Conservation (phyloP, 2,329 filamentous ascomycete species). For the Anisogramma anomala region DNA sequence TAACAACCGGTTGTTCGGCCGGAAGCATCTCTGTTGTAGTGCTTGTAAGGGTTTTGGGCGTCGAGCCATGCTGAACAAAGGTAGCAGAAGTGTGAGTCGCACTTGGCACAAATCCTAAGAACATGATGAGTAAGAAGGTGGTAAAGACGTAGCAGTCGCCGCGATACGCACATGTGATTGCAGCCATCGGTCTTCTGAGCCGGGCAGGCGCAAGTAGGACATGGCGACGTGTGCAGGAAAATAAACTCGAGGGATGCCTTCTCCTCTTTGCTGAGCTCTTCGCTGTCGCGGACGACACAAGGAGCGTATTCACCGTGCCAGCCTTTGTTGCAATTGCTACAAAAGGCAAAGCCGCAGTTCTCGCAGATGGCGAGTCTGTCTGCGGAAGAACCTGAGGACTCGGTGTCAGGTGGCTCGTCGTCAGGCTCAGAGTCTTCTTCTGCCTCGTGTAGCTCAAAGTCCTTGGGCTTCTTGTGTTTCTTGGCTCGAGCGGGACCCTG, state of each 20-base stretch:
- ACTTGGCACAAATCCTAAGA: constrained; percentile 60
- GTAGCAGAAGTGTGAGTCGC: constrained; percentile 89
- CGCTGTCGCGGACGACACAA: constrained; percentile 50
- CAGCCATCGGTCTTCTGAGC: constrained; percentile 88
- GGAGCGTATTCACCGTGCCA: constrained; percentile 89
- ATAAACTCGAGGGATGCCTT: constrained; percentile 80
- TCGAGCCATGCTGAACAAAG: constrained; percentile 81
- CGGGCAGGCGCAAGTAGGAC: constrained; percentile 75
- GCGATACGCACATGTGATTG: constrained; percentile 63
- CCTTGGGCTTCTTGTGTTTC: constrained; percentile 58
- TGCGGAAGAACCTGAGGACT: constrained; percentile 22
- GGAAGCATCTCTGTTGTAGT: constrained; percentile 70
- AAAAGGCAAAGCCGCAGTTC: constrained; percentile 85
- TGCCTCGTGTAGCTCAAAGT: constrained; percentile 46
- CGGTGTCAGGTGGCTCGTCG: constrained; percentile 28
- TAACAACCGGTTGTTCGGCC: constrained; percentile 55
- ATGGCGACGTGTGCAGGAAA: constrained; percentile 67
- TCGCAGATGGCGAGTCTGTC: constrained; percentile 76
- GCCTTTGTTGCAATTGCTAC: constrained; percentile 53
- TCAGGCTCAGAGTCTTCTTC: constrained; percentile 42
- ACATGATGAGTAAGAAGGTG: background rate
- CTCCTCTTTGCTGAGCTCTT: constrained; percentile 72
- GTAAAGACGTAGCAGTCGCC: background rate
- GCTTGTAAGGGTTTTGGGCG: constrained; percentile 69
- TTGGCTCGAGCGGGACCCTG: constrained; percentile 74